phyloP scores from a whole-genome alignment of 78 protist species.

The Carpediemonas membranifera region DNA sequence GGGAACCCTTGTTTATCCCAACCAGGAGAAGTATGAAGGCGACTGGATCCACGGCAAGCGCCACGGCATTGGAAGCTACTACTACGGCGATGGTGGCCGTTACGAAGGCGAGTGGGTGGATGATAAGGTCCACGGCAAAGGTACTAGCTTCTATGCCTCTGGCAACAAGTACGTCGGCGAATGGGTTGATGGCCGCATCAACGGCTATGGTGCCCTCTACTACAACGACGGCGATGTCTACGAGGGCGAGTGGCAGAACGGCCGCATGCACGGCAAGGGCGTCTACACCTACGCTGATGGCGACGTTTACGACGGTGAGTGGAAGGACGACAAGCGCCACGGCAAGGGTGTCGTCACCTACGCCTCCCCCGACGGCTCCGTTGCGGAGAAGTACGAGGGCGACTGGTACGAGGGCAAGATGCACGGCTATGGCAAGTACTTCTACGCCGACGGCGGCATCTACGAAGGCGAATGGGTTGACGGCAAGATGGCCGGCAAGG shows the following conservation, averaged over 20 bases:
- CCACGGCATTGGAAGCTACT: conserved; percentile 33
- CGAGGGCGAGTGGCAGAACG: conserved; percentile 23
- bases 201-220: conserved; percentile 18
- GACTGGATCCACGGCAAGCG: conserved; percentile 31
- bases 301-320: conserved; percentile 24
- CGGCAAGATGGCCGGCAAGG: conserved; percentile 58
- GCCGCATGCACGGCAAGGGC: conserved; percentile 21
- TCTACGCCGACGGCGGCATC: conserved; percentile 25
- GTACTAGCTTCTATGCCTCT: conserved; percentile 22
- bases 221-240: conserved; percentile 6
- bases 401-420: conserved; percentile 14
- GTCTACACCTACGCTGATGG: neutral
- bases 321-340: conserved; percentile 28
- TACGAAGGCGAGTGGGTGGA: conserved; percentile 43
- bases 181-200: conserved; percentile 17
- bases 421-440: conserved; percentile 8
- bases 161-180: conserved; percentile 34
- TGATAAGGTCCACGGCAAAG: conserved; percentile 25
- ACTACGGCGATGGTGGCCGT: conserved; percentile 23
- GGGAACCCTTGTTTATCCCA: conserved; percentile 33
- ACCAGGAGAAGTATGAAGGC: conserved; percentile 39
- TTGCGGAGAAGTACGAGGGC: conserved; percentile 40
- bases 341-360: conserved; percentile 35
- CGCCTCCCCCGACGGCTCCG: conserved; percentile 10
- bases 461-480: conserved; percentile 44